Evolutionary conservation across 2,329 filamentous ascomycete genomes (phyloP).

Genomic region (Aureobasidium sp.): DNA sequence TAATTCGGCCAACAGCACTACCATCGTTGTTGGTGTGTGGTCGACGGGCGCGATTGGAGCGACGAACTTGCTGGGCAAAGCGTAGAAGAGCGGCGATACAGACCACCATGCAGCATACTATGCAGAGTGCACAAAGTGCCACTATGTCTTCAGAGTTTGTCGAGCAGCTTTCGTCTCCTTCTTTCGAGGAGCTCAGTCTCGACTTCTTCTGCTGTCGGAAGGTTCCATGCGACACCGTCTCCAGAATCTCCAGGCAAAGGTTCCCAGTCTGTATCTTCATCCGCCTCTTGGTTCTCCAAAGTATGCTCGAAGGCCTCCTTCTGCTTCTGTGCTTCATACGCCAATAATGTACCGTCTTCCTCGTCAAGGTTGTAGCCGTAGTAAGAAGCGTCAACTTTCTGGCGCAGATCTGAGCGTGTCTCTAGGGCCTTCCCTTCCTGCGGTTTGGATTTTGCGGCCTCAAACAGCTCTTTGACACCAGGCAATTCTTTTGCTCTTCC

Average conservation of each 20-base stretch:
- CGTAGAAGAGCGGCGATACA: not conserved
- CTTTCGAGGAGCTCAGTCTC: conserved; percentile 86
- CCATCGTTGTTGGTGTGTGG: not conserved
- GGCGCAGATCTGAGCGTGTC: conserved; percentile 59
- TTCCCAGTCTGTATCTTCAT: conserved; percentile 54
- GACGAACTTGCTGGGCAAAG: not conserved
- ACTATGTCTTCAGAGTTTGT: conserved; percentile 53
- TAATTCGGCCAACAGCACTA: not conserved
- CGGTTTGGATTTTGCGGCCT: conserved; percentile 56
- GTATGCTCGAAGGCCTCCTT: conserved; percentile 64
- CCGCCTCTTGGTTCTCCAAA: conserved; percentile 45
- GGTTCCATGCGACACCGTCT: conserved; percentile 71
- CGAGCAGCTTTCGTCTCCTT: conserved; percentile 71
- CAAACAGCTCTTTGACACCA: conserved; percentile 93
- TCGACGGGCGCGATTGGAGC: not conserved
- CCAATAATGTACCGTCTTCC: conserved; percentile 73
- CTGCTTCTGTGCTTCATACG: conserved; percentile 78
- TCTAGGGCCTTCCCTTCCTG: conserved; percentile 52
- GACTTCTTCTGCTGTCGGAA: conserved; percentile 87
- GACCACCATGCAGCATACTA: not conserved
- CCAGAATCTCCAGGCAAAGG: conserved; percentile 78
- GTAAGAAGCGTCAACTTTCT: conserved; percentile 83
- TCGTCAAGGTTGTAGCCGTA: conserved; percentile 93
- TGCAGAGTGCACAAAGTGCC: not conserved
- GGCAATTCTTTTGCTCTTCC: conserved; percentile 82